These are phyloP conservation scores for Funneliformis caledonium DNA, from an alignment of 371 early-diverging fungal species.

Conservation along the genomic window DNA sequence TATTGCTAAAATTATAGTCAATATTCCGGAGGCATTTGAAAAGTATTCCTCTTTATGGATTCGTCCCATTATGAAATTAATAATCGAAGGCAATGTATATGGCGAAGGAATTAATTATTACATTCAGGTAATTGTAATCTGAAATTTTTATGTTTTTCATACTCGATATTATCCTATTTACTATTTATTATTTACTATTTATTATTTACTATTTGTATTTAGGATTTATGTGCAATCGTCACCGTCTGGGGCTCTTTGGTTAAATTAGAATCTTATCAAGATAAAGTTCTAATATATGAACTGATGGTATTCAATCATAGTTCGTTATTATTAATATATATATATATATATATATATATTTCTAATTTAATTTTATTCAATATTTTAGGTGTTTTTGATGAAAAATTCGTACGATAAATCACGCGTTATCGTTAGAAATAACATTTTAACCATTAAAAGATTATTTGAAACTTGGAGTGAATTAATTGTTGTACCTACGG, in stretches of 20 bases:
- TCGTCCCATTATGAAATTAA: conserved; percentile 2
- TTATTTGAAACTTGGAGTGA: conserved; percentile 17
- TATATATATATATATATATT: not conserved
- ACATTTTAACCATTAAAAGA: not conserved
- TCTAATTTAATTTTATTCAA: not conserved
- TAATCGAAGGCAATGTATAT: conserved; percentile 4
- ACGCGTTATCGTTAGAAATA: not conserved
- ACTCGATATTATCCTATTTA: not conserved
- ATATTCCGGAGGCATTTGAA: conserved; percentile 21
- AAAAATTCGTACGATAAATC: not conserved
- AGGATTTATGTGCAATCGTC: conserved; percentile 12
- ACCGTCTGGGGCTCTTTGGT: conserved; percentile 14
- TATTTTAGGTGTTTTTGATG: conserved; percentile 9
- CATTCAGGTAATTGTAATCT: conserved; percentile 8
- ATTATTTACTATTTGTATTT: not conserved
- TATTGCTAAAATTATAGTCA: conserved; percentile 27
- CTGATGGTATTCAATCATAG: conserved; percentile 1
- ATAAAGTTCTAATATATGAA: conserved; percentile 7
- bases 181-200: not conserved
- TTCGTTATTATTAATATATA: not conserved
- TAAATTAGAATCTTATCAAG: conserved; percentile 3
- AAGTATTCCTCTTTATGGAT: conserved; percentile 17
- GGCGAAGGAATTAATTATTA: conserved; percentile 25
- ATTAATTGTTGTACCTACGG: conserved; percentile 21
- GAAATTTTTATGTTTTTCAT: not conserved